Evolutionary conservation across 2,329 filamentous ascomycete genomes (phyloP), one percentile per base, ranked within the genome.

Genomic region (Ascocoryne sarcoides): DNA sequence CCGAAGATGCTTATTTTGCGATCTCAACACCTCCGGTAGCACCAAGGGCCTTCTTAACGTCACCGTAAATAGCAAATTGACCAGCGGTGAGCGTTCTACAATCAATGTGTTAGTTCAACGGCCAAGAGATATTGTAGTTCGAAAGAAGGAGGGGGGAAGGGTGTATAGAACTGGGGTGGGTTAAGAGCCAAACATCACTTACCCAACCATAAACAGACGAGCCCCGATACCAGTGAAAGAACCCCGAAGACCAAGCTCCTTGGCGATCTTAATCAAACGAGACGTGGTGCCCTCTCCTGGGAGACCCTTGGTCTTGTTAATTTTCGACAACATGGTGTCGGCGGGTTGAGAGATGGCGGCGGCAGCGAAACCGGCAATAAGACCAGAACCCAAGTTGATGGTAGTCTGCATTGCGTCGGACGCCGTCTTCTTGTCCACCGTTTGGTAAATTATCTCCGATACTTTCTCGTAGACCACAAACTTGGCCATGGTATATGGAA

Each of bases 391-490:
- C 55, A 93, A 73, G 78, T 93, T 92, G 71, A 85, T 76, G 64
- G 69, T 68, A 53, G 86, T 93, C 72, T 90, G 84, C 58, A 73
- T 70, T 59, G 73, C 72, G 58, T 74, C 67, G 58, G 80, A 82
- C 54, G 84, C 66, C 45, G 68, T 71, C 60, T 72, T 67, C 76
- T 89, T 90, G 75, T 86, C 81, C 62, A 83, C 66, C 39, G 60
- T 49, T 55, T 68, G 64, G 75, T 80, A 90, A 70, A 84, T 65
- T 54, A 72, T 59, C 71, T 92, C 86, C 57, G 79, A 71, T 57
- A 87, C 83, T 76, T 90, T 90, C 71, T 93, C 86, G 76, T 78
- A 92, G 59, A 89, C 86, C 67, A 90, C 86, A 71, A 93, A 93
- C 75, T 93, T 93, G 76, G 86, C 74, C 82, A 92, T 89, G 66